Evolutionary conservation across 1,284 basidiomycete genomes (phyloP), one percentile per base, ranked within the genome.

Genomic region (Cryptococcus jaspeensis): DNA sequence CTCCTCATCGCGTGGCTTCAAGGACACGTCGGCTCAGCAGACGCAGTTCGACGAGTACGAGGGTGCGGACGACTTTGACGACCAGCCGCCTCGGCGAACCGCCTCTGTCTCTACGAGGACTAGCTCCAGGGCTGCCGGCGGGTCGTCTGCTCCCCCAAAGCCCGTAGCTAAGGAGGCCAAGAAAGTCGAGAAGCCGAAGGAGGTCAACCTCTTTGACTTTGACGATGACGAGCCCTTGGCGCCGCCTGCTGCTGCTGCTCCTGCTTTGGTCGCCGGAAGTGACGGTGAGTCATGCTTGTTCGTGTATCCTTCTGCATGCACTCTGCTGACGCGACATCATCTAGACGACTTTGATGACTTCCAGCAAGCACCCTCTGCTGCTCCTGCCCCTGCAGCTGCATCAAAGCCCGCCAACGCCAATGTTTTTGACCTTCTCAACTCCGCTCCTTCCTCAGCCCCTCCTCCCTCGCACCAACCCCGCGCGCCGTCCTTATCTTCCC

Each of bases 311-410:
- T 42, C 40, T 28, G 28, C 36, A 8, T 39, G 35, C 45, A 12
- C 15, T 7, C n/a, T 59, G 56, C 68, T 53, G 64, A 70, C 41
- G 55, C 25, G 22, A 46, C n/a, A n/a, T n/a, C n/a, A 57, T 28
- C 37, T 53, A 72, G 92, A 95, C 66, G 92, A 96, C 60, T 95
- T 96, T 73, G 88, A 86, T 60, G 92, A 94, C 74, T 96, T 95
- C 81, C 87, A 93, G 78, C 84, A 84, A 50, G 89, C 90, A 1
- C 87, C 81, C 36, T 62, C 80, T 15, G 56, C 71, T 5, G 44
- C 68, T 28, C 58, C 69, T 28, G 35, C 71, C 28, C 52, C 71
- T 12, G 37, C 73, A 4, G 60, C 62, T n/a, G 52, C 62, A 23
- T 50, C 68, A 3, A 55, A 62, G 13, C 59, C 52, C 37, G 51